phyloP scores from a whole-genome alignment of 2,329 filamentous ascomycete species.

The Penicillium polonicum region DNA sequence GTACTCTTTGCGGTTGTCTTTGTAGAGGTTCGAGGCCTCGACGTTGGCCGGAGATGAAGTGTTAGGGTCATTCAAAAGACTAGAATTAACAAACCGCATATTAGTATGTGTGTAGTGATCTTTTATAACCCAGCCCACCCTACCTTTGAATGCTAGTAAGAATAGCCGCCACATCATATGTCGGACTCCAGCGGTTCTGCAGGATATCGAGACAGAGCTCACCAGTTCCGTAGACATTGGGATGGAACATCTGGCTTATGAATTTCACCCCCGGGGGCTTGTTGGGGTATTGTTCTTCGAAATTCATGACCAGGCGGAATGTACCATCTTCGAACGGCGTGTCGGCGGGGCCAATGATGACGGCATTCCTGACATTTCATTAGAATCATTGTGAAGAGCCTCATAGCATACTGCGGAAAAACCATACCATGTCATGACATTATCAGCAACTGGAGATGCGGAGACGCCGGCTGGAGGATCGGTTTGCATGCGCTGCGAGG shows the following conservation, averaged over 20 bases:
- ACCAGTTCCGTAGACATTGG: constrained; percentile 95
- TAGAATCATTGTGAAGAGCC: constrained; percentile 1
- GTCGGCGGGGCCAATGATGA: constrained; percentile 95
- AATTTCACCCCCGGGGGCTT: constrained; percentile 98
- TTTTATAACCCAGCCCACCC: constrained; percentile 9
- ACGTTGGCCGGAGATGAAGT: constrained; percentile 98
- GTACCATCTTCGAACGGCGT: constrained; percentile 98
- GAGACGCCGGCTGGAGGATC: constrained; percentile 96
- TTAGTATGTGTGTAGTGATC: neutral
- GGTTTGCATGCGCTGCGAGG: constrained; percentile 88
- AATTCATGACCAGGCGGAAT: constrained; percentile 97
- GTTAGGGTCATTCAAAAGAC: constrained; percentile 95
- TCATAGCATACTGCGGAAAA: neutral
- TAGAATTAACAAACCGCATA: constrained; percentile 38
- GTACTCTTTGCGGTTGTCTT: constrained; percentile 96
- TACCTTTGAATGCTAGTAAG: constrained; percentile 97
- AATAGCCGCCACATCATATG: constrained; percentile 96
- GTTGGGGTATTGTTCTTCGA: constrained; percentile 98
- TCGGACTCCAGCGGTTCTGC: constrained; percentile 97
- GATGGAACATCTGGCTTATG: constrained; percentile 98
- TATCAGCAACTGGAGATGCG: constrained; percentile 79
- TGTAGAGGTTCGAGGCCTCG: constrained; percentile 96
- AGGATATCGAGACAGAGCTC: constrained; percentile 96
- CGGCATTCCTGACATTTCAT: constrained; percentile 73
- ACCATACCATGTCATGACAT: constrained; percentile 43